Conservation (phyloP, 2,329 filamentous ascomycete species). For the Fusarium abutilonis region DNA sequence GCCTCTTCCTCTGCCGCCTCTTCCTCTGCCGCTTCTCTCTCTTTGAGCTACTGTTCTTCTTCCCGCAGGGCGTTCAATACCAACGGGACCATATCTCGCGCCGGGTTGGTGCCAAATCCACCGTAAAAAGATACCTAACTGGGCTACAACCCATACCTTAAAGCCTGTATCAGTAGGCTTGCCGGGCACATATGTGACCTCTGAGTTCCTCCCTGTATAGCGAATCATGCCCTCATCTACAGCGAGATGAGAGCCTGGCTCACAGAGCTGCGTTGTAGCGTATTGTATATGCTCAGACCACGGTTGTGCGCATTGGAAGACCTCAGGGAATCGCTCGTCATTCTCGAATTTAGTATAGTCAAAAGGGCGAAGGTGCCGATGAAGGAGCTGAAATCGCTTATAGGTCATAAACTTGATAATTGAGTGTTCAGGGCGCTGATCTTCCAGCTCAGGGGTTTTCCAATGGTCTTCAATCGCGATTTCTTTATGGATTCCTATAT, state of each 20-base stretch:
- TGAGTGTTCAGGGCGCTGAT: constrained; percentile 1
- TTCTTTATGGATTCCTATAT: constrained; percentile 4
- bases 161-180: constrained; percentile 1
- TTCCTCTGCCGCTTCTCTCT: too few relatives aligned
- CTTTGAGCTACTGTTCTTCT: too few relatives aligned
- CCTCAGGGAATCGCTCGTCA: background rate
- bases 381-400: background rate
- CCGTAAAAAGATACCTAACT: constrained; percentile 12
- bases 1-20: too few relatives aligned
- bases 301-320: constrained; percentile 1
- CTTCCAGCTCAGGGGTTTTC: background rate
- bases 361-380: constrained; percentile 2
- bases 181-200: background rate
- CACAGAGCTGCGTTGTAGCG: background rate
- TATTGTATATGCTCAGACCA: constrained; percentile 17
- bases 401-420: constrained; percentile 7
- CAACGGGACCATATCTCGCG: too few relatives aligned
- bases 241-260: constrained; percentile 6
- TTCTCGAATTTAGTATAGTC: background rate
- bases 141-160: constrained; percentile 19
- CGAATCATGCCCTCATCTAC: constrained; percentile 20
- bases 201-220: constrained; percentile 4
- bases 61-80: too few relatives aligned
- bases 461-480: constrained; percentile 1
- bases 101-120: constrained; percentile 11